phyloP scores from a whole-genome alignment of 2,329 filamentous ascomycete species.

The Zasmidium angulare region DNA sequence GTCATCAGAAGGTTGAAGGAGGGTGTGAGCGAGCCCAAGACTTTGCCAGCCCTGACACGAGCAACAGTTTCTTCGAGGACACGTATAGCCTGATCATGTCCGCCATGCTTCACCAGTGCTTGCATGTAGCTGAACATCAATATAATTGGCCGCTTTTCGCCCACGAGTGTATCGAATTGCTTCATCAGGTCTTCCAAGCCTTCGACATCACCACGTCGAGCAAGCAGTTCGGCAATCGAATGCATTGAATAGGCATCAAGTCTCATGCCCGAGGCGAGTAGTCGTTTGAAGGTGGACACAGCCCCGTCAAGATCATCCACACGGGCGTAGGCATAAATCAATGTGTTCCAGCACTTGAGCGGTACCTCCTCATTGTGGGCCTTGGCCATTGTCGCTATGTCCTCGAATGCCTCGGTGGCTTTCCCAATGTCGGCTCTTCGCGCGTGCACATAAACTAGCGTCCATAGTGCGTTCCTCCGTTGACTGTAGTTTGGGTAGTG shows the following conservation, averaged over 20 bases:
- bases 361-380: constrained; percentile 48
- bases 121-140: constrained; percentile 67
- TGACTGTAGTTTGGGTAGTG: constrained; percentile 23
- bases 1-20: constrained; percentile 79
- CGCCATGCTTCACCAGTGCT: constrained; percentile 55
- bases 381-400: constrained; percentile 49
- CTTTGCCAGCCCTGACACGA: constrained; percentile 39
- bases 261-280: constrained; percentile 42
- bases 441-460: constrained; percentile 70
- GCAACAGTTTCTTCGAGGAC: constrained; percentile 58
- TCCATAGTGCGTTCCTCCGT: constrained; percentile 32
- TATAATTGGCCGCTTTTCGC: constrained; percentile 27
- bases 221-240: constrained; percentile 71
- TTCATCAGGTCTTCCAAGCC: constrained; percentile 65
- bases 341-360: constrained; percentile 68
- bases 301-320: constrained; percentile 67
- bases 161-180: constrained; percentile 54
- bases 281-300: constrained; percentile 63
- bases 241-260: constrained; percentile 68
- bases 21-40: constrained; percentile 56
- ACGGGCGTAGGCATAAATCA: constrained; percentile 70
- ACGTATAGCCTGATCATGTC: constrained; percentile 42
- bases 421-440: constrained; percentile 63
- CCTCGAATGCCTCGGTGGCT: constrained; percentile 61
- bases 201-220: constrained; percentile 70